These are phyloP conservation scores for Chytridiales sp. DNA, from an alignment of 371 early-diverging fungal genomes.

Conservation along the genomic window DNA sequence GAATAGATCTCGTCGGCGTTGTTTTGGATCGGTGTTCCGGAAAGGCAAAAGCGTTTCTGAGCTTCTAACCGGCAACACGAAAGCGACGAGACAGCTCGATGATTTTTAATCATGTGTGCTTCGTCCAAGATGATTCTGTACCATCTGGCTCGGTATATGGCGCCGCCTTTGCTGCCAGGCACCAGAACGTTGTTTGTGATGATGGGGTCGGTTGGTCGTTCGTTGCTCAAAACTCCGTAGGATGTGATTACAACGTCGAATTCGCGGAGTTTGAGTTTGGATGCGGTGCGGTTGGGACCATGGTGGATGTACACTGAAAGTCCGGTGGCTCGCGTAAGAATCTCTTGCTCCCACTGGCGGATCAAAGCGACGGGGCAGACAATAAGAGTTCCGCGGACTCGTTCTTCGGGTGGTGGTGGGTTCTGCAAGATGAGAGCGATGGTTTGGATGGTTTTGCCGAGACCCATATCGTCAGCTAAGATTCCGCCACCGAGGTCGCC, in stretches of 20 bases:
- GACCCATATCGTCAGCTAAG: conserved; percentile 76
- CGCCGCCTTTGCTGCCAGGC: background rate
- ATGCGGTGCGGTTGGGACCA: conserved; percentile 31
- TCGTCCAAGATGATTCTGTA: conserved; percentile 33
- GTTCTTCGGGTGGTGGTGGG: background rate
- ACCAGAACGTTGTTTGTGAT: background rate
- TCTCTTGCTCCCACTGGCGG: conserved; percentile 1
- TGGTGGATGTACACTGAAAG: conserved; percentile 32
- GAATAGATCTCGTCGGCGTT: conserved; percentile 83
- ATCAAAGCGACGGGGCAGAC: background rate
- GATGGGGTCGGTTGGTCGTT: background rate
- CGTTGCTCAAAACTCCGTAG: conserved; percentile 19
- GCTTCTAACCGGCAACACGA: conserved; percentile 26
- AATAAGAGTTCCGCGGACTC: conserved; percentile 20
- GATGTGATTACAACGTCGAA: conserved; percentile 43
- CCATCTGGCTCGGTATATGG: conserved; percentile 2
- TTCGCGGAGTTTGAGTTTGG: background rate
- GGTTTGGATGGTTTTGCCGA: conserved; percentile 39
- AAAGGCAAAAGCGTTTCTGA: conserved; percentile 41
- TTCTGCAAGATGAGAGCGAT: conserved; percentile 15
- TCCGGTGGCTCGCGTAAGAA: background rate
- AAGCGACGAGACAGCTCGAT: conserved; percentile 18
- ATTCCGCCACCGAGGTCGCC: conserved; percentile 94
- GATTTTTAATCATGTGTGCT: conserved; percentile 46
- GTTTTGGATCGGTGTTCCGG: conserved; percentile 60